These are phyloP conservation scores for Verticillium isaacii DNA, from an alignment of 2,329 filamentous ascomycete species.

Conservation along the genomic window DNA sequence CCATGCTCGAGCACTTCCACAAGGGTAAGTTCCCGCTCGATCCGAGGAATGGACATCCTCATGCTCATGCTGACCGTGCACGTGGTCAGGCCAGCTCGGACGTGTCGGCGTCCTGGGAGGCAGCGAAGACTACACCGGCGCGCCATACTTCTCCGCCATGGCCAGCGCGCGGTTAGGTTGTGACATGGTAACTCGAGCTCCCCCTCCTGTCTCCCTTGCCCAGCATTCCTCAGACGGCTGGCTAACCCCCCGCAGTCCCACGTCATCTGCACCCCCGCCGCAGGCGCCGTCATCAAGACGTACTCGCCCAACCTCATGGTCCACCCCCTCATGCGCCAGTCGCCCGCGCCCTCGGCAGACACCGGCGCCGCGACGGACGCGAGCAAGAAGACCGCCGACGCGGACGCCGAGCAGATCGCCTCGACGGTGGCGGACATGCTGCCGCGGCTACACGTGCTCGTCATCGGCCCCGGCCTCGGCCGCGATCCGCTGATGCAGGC, in stretches of 20 bases:
- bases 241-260: constrained; percentile 59
- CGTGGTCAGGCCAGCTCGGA: constrained; percentile 71
- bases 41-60: constrained; percentile 1
- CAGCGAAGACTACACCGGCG: constrained; percentile 93
- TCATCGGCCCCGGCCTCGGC: constrained; percentile 88
- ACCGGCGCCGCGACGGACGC: constrained; percentile 40
- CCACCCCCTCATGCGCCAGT: constrained; percentile 88
- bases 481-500: constrained; percentile 87
- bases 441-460: constrained; percentile 81
- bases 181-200: constrained; percentile 64
- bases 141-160: constrained; percentile 97
- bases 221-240: not conserved
- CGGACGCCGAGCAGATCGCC: constrained; percentile 57
- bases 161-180: constrained; percentile 86
- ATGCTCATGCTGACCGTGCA: not conserved
- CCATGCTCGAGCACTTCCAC: constrained; percentile 92
- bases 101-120: constrained; percentile 92
- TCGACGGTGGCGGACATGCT: constrained; percentile 73
- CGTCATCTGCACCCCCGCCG: constrained; percentile 90
- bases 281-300: constrained; percentile 86
- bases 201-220: not conserved
- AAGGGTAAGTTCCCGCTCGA: constrained; percentile 60
- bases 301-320: constrained; percentile 99
- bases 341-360: constrained; percentile 27
- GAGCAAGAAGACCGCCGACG: constrained; percentile 33